These are phyloP conservation scores for Xerocomellus chrysenteron DNA, from an alignment of 768 basidiomycete genomes.

Conservation along the genomic window DNA sequence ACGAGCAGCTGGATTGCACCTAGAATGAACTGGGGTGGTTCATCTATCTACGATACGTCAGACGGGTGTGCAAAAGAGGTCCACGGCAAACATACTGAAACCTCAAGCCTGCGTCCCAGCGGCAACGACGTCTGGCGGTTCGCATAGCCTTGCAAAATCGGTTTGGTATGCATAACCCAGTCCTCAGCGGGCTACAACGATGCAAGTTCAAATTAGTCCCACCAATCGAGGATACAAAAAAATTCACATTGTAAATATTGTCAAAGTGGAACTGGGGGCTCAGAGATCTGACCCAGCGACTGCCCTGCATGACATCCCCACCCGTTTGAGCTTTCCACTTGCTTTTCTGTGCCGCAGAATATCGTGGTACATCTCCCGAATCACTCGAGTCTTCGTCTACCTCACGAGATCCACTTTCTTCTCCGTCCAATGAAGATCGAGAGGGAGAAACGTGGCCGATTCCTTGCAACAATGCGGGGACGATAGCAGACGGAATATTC, in stretches of 20 bases:
- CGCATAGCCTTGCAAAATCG: slow-evolving; percentile 27
- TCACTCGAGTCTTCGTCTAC: neutral
- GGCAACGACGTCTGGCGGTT: slow-evolving; percentile 27
- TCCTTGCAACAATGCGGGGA: slow-evolving; percentile 17
- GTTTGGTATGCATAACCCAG: slow-evolving; percentile 25
- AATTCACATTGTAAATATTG: slow-evolving; percentile 3
- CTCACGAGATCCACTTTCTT: neutral
- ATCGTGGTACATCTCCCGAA: neutral
- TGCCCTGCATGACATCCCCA: neutral
- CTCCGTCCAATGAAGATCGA: neutral
- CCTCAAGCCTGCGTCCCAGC: slow-evolving; percentile 22
- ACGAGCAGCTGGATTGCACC: slow-evolving; percentile 29
- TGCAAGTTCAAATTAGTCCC: neutral
- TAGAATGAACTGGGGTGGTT: slow-evolving; percentile 25
- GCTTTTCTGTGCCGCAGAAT: slow-evolving; percentile 13
- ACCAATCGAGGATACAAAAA: neutral
- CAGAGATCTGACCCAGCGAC: neutral
- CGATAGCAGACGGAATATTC: slow-evolving; percentile 15
- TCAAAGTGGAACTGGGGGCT: slow-evolving; percentile 1
- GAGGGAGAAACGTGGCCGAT: neutral
- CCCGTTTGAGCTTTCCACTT: slow-evolving; percentile 9
- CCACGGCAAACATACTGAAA: slow-evolving; percentile 19
- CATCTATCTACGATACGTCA: slow-evolving; percentile 21
- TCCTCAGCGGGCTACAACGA: slow-evolving; percentile 15
- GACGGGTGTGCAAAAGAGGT: neutral